Evolutionary conservation across 192 early-diverging fungal genomes (phyloP), one percentile per base, ranked within the genome.

Genomic region (Phycomyces nitens): DNA sequence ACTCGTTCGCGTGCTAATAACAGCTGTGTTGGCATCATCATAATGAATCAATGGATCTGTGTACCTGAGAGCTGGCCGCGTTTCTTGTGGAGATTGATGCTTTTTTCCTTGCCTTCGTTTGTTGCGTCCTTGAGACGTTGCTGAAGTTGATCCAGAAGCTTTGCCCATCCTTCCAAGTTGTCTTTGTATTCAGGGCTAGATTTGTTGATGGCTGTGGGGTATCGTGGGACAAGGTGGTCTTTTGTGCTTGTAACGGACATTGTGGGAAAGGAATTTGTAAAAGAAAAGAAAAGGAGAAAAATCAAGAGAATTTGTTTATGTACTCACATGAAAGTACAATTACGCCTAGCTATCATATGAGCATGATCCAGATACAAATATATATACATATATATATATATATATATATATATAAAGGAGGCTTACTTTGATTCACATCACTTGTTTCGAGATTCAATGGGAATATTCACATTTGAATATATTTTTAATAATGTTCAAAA

Each of bases 41-140:
- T n/a, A n/a, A n/a, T n/a, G n/a, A n/a, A n/a, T n/a, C n/a, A n/a
- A n/a, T n/a, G n/a, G n/a, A n/a, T n/a, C n/a, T n/a, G 12, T 66
- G 2, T 76, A 86, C 82, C 84, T 38, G 86, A 77, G 39, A 87
- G 60, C 44, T 79, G 83, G n/a, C 84, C 82, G 21, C 86, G 79
- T 64, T 80, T 77, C 18, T 80, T 63, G 63, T 87, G 86, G n/a
- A 75, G 62, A 14, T 70, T 64, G 15, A 86, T 43, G 39, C 71
- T 64, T 29, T 77, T 78, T 44, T 77, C 56, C 29, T 64, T 62
- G 3, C 86, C 86, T 55, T 86, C 77, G 6, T 60, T 56, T 4
- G 81, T 78, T 7, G 84, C 80, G 65, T 79, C 74, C 34, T 71
- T 10, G 23, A 87, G 75, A 53, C 82, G 66, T 55, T 81, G 79